Percentiles rank a stretch among this genome's conserved stretches.
These are phyloP conservation scores for Colletotrichum acutatum DNA, from an alignment of 2,329 filamentous ascomycete genomes.

Conservation along the genomic window DNA sequence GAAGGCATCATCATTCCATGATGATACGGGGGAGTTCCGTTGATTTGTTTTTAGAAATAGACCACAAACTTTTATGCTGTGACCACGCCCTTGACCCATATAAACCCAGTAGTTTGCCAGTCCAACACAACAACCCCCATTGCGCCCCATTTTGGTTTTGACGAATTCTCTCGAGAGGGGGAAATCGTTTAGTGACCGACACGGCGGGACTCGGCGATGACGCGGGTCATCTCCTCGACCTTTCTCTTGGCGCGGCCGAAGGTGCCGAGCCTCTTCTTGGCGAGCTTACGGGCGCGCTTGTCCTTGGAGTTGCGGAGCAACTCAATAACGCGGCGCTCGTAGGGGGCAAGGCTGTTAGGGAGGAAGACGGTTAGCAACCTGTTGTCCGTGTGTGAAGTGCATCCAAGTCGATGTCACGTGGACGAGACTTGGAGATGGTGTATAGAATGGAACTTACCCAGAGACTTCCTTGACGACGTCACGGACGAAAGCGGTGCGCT, in stretches of 20 bases:
- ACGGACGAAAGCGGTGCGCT: slow-evolving; percentile 95
- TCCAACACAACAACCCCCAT: slow-evolving; percentile 1
- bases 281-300: slow-evolving; percentile 98
- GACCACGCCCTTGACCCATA: slow-evolving; percentile 48
- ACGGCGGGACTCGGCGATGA: slow-evolving; percentile 94
- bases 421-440: not conserved
- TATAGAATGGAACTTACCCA: slow-evolving; percentile 71
- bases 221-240: slow-evolving; percentile 98
- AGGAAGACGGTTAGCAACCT: slow-evolving; percentile 42
- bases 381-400: not conserved
- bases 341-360: slow-evolving; percentile 78
- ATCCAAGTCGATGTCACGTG: not conserved
- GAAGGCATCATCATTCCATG: slow-evolving; percentile 45
- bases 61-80: slow-evolving; percentile 39
- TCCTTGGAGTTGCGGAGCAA: slow-evolving; percentile 99
- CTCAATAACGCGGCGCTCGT: slow-evolving; percentile 99
- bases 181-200: slow-evolving; percentile 63
- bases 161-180: not conserved
- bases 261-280: slow-evolving; percentile 99
- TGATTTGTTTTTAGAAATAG: slow-evolving; percentile 26
- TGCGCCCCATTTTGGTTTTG: not conserved
- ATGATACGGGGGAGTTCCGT: slow-evolving; percentile 40
- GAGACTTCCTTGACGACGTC: slow-evolving; percentile 99
- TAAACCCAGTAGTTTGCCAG: slow-evolving; percentile 30
- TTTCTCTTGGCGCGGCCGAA: slow-evolving; percentile 99